phyloP scores from a whole-genome alignment of 306 rosid genomes.

The Betula pendula region DNA sequence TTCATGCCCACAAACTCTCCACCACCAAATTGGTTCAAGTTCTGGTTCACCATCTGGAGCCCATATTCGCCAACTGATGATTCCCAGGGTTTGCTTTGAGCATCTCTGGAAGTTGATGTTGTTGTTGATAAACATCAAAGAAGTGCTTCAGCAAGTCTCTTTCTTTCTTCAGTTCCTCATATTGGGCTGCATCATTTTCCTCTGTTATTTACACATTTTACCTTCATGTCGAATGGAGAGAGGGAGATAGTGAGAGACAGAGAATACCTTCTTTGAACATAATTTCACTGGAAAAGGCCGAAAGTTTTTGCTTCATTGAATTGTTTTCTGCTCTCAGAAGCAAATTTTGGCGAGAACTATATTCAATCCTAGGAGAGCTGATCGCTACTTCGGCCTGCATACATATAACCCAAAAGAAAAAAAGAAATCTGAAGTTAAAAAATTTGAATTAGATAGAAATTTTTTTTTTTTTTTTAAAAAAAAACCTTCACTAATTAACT shows the following conservation, averaged over 20 bases:
- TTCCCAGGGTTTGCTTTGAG: not conserved
- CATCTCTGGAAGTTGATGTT: not conserved
- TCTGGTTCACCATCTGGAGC: constrained; percentile 1
- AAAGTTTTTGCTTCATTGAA: constrained; percentile 22
- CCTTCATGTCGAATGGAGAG: no score
- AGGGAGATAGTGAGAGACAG: not conserved
- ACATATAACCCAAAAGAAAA: not conserved
- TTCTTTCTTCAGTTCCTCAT: constrained; percentile 29
- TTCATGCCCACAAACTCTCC: no score
- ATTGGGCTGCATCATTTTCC: constrained; percentile 24
- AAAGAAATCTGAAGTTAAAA: no score
- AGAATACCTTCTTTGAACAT: constrained; percentile 29
- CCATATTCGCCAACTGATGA: not conserved
- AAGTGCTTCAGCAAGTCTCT: constrained; percentile 22
- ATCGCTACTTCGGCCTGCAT: constrained; percentile 30
- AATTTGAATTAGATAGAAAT: no score
- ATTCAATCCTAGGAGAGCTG: constrained; percentile 20
- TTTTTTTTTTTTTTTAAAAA: no score
- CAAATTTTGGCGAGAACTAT: constrained; percentile 10
- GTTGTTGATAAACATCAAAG: constrained; percentile 5
- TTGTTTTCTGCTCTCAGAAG: constrained; percentile 31
- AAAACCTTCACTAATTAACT: no score
- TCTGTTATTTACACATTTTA: not conserved
- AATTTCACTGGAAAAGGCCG: constrained; percentile 10
- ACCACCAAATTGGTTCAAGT: not conserved